Evolutionary conservation across 805 yeast genomes (phyloP), one percentile per base, ranked within the genome.

Genomic region (Saccharomycopsis sp.): DNA sequence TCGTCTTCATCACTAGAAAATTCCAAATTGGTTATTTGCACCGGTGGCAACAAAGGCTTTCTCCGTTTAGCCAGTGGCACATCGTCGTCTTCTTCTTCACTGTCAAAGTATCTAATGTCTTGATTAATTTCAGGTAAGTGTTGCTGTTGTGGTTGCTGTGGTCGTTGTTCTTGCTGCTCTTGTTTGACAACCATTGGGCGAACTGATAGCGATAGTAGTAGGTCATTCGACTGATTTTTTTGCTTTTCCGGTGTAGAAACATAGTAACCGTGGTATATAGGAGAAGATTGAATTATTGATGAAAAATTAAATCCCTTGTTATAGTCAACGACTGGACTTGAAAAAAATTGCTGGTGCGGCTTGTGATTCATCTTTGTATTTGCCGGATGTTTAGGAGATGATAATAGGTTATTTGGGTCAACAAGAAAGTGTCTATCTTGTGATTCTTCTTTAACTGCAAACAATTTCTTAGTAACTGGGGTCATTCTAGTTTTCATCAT

Each of bases 1-100:
- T 41, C 46, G 16, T 43, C 48, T 1, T 41, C 50, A 29, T 38
- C 28, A n/a, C 43, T 27, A 14, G 37, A 23, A 19, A 44, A 39
- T 9, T 48, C 47, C 9, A 48, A 21, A 23, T 41, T 45, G 5
- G 33, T 11, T 14, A 48, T 43, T 6, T 49, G 22, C 11, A 48
- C 43, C 7, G 52, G 50, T 2, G 52, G 52, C 17, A 48, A 38
- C 20, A 48, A 38, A 6, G 51, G 51, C 23, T 36, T 34, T 3
- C 22, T 22, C 13, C 11, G 7, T 11, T 13, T 20, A 5, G 22
- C 5, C 5, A 4, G 13, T 4, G 34, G 20, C 7, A 13, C 38
- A 21, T 14, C 35, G 19, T 22, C 19, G 17, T 26, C 33, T n/a
- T 26, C 26, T 17, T 27, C 29, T 11, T n/a, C 6, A n/a, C 17